These are phyloP conservation scores for Ophiostoma himal-ulmi DNA, from an alignment of 2,329 filamentous ascomycete genomes.

Conservation along the genomic window DNA sequence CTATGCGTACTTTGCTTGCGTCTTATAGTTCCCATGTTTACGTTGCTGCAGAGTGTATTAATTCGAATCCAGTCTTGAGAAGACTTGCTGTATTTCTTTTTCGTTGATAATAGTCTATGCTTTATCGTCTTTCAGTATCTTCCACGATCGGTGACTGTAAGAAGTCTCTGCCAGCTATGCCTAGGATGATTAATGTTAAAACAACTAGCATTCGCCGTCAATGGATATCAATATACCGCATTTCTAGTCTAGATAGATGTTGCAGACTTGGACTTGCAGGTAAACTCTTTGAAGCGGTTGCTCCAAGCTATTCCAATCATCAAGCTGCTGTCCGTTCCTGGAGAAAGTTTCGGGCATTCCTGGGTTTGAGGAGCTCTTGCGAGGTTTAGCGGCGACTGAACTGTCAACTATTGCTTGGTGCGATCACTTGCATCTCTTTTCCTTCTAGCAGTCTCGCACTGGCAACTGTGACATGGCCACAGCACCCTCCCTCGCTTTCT, in stretches of 20 bases:
- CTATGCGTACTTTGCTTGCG: not conserved
- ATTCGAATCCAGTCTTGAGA: not conserved
- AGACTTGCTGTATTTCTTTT: not conserved
- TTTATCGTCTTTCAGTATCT: not conserved
- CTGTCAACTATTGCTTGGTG: too few relatives aligned
- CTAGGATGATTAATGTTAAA: not conserved
- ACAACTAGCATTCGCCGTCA: not conserved
- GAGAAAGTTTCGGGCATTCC: too few relatives aligned
- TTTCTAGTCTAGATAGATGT: too few relatives aligned
- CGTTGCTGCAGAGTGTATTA: not conserved
- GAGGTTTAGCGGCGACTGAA: too few relatives aligned
- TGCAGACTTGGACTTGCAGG: not conserved
- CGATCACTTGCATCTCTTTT: too few relatives aligned
- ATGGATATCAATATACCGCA: too few relatives aligned
- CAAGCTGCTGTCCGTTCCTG: too few relatives aligned
- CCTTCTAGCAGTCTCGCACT: too few relatives aligned
- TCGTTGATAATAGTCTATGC: not conserved
- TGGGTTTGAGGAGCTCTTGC: too few relatives aligned
- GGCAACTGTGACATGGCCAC: not conserved
- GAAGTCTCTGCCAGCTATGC: not conserved
- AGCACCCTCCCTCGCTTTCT: not conserved
- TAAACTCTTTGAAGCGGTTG: too few relatives aligned
- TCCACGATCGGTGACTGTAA: not conserved
- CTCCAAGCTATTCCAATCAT: too few relatives aligned
- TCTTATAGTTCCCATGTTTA: too few relatives aligned